These are phyloP conservation scores for Alternaria tenuissima DNA, from an alignment of 2,329 filamentous ascomycete species.

Conservation along the genomic window DNA sequence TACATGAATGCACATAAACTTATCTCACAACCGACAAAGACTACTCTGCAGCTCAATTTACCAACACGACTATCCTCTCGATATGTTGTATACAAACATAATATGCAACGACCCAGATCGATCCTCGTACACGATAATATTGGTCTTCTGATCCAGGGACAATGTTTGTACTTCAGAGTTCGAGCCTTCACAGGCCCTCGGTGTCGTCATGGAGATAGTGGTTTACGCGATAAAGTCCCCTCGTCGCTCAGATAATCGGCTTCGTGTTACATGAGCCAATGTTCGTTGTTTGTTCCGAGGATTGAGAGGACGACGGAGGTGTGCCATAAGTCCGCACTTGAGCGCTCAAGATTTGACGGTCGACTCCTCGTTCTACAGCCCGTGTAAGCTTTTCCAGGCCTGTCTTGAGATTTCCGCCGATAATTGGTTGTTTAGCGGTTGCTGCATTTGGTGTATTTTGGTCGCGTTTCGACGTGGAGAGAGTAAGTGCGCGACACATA, in stretches of 20 bases:
- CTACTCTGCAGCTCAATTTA: background rate
- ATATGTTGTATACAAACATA: background rate
- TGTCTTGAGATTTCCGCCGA: slow-evolving; percentile 14
- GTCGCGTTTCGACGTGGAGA: background rate
- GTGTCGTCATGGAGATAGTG: background rate
- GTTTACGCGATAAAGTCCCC: background rate
- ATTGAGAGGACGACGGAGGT: background rate
- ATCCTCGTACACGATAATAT: background rate
- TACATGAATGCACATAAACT: background rate
- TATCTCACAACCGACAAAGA: background rate
- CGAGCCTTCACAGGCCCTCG: background rate
- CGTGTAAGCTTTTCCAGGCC: slow-evolving; percentile 16
- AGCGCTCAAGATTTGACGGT: slow-evolving; percentile 22
- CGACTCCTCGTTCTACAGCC: slow-evolving; percentile 20
- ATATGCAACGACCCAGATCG: background rate
- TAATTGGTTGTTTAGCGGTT: background rate
- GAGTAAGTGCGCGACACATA: slow-evolving; percentile 2
- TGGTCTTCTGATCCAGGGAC: background rate
- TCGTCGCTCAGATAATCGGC: slow-evolving; percentile 5
- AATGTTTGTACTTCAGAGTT: background rate
- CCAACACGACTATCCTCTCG: background rate
- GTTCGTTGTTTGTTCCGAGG: background rate
- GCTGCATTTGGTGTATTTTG: background rate
- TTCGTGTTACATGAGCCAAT: background rate
- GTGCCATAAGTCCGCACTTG: slow-evolving; percentile 20